Base-by-base conservation (phyloP, 306 rosid species). In the Canavalia gladiata region DNA sequence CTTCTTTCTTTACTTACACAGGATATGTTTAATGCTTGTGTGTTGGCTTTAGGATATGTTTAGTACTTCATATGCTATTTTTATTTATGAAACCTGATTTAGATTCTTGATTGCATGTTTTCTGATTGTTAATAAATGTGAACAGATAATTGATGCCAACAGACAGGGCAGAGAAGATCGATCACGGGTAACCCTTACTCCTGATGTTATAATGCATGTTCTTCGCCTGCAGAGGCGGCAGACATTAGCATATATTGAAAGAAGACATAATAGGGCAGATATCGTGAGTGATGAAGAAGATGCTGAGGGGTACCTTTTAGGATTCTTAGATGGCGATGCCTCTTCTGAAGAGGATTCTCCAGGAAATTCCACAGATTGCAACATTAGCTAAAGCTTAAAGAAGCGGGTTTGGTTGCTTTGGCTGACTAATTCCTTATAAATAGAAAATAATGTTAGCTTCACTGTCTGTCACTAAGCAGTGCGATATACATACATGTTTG, bases 191-290 rank as follows among this genome's bases (percentile, higher is more conserved):
- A 78, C 86, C 10, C 86, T 87, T 65, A 75, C 81, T 58, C 92
- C 89, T 30, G 88, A 83, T 81, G 85, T 81, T 67, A 77, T 87
- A 42, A 83, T 83, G 92, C 89, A 87, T 62, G 87, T 85, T 71
- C 70, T 87, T 75, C 90, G 88, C 52, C 76, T 89, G 74, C 92
- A 89, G 84, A 87, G 92, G 81, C 85, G 87, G 45, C 92, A 87
- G 39, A 71, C 90, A 35, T 45, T 63, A 78, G 83, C 76, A 5
- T 87, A 76, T 56, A 41, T 33, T 50, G 92, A 89, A 82, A 87
- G 89, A 76, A 83, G 89, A 56, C 34, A 87, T 51, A 50, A 42
- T 63, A 50, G 80, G 45, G 85, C 76, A 73, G 89, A 83, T 81
- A 83, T 81, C 54, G 83, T 80, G 59, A 81, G 90, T 41, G 89